Evolutionary conservation across 176 grass and related monocot genomes (phyloP).

Genomic region (Zoysia pacifica): DNA sequence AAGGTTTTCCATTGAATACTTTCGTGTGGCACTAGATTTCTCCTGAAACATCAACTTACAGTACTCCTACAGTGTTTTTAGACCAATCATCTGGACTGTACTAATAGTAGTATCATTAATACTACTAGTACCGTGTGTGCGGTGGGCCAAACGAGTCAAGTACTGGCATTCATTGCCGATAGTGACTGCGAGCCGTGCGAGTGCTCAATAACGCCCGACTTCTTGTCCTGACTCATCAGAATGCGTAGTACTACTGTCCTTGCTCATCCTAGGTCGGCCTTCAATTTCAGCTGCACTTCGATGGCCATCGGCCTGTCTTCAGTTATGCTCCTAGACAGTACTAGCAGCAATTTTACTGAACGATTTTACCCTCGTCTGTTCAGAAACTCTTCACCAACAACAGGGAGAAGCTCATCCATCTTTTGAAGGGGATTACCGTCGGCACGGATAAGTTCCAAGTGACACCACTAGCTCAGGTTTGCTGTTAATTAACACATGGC

Average conservation of each 20-base stretch:
- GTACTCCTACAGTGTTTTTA: too few species aligned
- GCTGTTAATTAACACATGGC: neutral
- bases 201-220: neutral
- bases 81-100: too few species aligned
- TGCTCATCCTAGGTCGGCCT: neutral
- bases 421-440: constrained; percentile 72
- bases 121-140: too few species aligned
- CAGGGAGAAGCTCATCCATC: constrained; percentile 54
- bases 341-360: neutral
- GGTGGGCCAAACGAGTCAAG: too few species aligned
- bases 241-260: neutral
- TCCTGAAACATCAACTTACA: neutral
- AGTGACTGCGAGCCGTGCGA: neutral
- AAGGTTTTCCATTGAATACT: neutral
- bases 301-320: neutral
- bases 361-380: neutral
- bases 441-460: constrained; percentile 74
- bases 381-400: constrained; percentile 81
- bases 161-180: neutral
- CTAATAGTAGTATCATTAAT: too few species aligned
- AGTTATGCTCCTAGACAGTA: too few species aligned
- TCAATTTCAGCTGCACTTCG: neutral
- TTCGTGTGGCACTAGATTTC: neutral
- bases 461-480: constrained; percentile 72
- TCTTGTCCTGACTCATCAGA: neutral